These are phyloP conservation scores for Aphanocladium album DNA, from an alignment of 2,329 filamentous ascomycete genomes.

Conservation along the genomic window DNA sequence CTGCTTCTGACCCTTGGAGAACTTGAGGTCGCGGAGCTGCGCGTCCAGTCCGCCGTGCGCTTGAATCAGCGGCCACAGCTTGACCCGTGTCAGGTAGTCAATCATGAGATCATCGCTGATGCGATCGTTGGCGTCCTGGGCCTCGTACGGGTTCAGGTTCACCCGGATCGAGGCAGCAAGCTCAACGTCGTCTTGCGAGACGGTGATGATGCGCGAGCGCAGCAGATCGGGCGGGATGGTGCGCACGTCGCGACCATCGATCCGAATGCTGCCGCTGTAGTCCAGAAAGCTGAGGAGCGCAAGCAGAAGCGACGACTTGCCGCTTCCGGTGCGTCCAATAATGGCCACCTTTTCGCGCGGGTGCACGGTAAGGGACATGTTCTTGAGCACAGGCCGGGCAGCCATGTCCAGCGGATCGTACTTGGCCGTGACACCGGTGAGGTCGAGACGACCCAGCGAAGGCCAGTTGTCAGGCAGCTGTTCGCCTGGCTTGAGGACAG, in stretches of 20 bases:
- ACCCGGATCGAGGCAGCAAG: conserved; percentile 9
- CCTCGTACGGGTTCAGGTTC: conserved; percentile 14
- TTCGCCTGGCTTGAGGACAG: background rate
- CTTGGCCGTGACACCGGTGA: conserved; percentile 7
- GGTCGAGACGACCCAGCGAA: conserved; percentile 3
- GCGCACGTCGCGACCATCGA: conserved; percentile 13
- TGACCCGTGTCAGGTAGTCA: conserved; percentile 13
- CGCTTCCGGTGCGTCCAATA: conserved; percentile 13
- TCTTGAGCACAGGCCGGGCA: conserved; percentile 3
- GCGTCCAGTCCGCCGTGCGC: conserved; percentile 12
- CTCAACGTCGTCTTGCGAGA: conserved; percentile 24
- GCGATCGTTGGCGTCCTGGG: background rate
- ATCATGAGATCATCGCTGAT: conserved; percentile 13
- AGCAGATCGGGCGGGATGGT: conserved; percentile 14
- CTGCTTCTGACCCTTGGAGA: conserved; percentile 19
- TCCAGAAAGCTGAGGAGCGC: conserved; percentile 10
- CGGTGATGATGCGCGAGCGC: conserved; percentile 23
- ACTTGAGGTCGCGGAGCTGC: conserved; percentile 8
- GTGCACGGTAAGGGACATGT: conserved; percentile 8
- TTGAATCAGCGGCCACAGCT: conserved; percentile 13
- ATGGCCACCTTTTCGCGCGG: conserved; percentile 11
- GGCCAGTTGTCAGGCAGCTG: conserved; percentile 10
- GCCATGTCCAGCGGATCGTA: conserved; percentile 7
- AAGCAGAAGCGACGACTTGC: conserved; percentile 11
- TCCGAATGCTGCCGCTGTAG: conserved; percentile 9